Evolutionary conservation across 306 rosid species (phyloP), one percentile per base, ranked within the genome.

Genomic region (Oxytropis ochrocephala): DNA sequence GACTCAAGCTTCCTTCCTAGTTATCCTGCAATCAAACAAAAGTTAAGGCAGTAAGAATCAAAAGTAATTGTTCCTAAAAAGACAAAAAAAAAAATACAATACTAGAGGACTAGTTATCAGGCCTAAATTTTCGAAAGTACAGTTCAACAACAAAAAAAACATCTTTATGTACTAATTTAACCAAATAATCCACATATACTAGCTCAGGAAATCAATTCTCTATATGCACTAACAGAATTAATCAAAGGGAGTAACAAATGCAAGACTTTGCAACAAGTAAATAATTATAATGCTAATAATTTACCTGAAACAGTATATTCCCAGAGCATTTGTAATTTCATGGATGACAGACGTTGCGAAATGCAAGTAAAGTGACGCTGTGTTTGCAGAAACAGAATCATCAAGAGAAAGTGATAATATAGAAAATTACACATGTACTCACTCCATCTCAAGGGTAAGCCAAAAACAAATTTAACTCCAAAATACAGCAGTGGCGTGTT

Each of bases 301-400:
- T 90, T 79, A 91, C 97, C 97, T 91, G 89, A 94, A 91, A 78
- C 99, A 91, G 74, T 74, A 89, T 52, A 91, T 94, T 76, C 99
- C 99, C 75, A 94, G 70, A 58, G 99, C 97, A 44, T 76, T 42
- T 48, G 86, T 95, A 21, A 95, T 91, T 73, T 95, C 97, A 69
- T 80, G 87, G 79, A 95, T 53, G 61, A 95, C 95, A 3, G 95
- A 78, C 5, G 86, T 91, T 0, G 95, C 95, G 11, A 95, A 95
- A 73, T 91, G 82, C 85, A 91, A 70, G 85, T 95, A 95, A 51
- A 95, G 82, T n/a, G 81, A 39, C 71, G 8, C 95, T 95, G 96
- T 14, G 43, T 77, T 53, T 58, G 66, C 33, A 57, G 55, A 55
- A 72, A 19, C 12, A 73, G 16, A 74, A 36, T 33, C 48, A 53